phyloP scores from a whole-genome alignment of 2,329 filamentous ascomycete species.

The Parafenestella ontariensis region DNA sequence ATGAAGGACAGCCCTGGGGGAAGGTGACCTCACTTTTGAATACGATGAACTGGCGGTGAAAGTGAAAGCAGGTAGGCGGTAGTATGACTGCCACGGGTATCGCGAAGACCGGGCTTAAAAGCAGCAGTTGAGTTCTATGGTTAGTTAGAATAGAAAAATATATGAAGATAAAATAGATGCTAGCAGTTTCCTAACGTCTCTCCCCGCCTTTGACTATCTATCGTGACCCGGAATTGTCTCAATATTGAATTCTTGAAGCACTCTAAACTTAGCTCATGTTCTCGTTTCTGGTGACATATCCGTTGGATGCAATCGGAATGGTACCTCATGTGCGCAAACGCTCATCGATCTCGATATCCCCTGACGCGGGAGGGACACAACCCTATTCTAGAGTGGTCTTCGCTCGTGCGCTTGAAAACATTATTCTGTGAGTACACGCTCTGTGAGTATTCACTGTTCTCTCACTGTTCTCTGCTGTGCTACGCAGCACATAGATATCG shows the following conservation, averaged over 20 bases:
- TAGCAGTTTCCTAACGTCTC: not conserved
- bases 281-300: not conserved
- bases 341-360: slow-evolving; percentile 1
- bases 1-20: too few species aligned
- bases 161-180: too few species aligned
- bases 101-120: too few species aligned
- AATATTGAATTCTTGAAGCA: slow-evolving; percentile 1
- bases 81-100: too few species aligned
- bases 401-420: not conserved
- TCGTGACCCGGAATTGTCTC: not conserved
- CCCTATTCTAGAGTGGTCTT: not conserved
- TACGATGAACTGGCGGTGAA: too few species aligned
- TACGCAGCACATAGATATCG: slow-evolving; percentile 5
- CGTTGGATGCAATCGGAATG: not conserved
- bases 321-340: slow-evolving; percentile 2
- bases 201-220: not conserved
- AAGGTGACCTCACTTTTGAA: too few species aligned
- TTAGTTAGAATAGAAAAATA: too few species aligned
- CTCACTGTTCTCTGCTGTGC: too few species aligned
- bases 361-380: not conserved
- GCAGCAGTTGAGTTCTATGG: too few species aligned
- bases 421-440: slow-evolving; percentile 1
- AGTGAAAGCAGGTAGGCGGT: too few species aligned
- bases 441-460: slow-evolving; percentile 2
- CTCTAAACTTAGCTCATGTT: slow-evolving; percentile 1